These are phyloP conservation scores for Acrodontium crateriforme DNA, from an alignment of 2,329 filamentous ascomycete genomes.

Conservation along the genomic window DNA sequence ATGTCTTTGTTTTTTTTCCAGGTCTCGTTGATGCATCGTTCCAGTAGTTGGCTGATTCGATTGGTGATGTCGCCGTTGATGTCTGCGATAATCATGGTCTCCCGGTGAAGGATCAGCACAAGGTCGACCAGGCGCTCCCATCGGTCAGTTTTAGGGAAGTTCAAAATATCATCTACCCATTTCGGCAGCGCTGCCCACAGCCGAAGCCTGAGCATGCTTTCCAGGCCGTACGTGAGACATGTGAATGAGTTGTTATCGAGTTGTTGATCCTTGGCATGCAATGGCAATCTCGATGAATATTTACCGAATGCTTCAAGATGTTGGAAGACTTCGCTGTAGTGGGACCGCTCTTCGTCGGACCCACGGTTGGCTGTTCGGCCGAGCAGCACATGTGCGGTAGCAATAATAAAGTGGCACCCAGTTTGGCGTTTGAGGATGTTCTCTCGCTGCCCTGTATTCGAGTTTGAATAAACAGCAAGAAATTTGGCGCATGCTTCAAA, in stretches of 20 bases:
- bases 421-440: slow-evolving; percentile 43
- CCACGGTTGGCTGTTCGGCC: slow-evolving; percentile 36
- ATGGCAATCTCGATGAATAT: slow-evolving; percentile 32
- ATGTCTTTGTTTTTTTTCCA: slow-evolving; percentile 40
- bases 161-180: slow-evolving; percentile 38
- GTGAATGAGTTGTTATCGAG: slow-evolving; percentile 33
- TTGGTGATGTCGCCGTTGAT: slow-evolving; percentile 9
- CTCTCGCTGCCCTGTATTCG: slow-evolving; percentile 6
- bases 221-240: slow-evolving; percentile 65
- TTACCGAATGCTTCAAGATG: slow-evolving; percentile 47
- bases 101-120: slow-evolving; percentile 29
- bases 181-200: slow-evolving; percentile 51
- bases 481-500: slow-evolving; percentile 28
- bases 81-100: slow-evolving; percentile 14
- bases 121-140: slow-evolving; percentile 35
- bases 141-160: slow-evolving; percentile 18
- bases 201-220: slow-evolving; percentile 53
- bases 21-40: slow-evolving; percentile 57
- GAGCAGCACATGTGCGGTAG: slow-evolving; percentile 32
- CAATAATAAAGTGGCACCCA: slow-evolving; percentile 56
- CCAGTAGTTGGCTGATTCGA: slow-evolving; percentile 29
- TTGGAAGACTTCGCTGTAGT: no score
- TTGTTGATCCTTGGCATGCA: slow-evolving; percentile 22
- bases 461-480: slow-evolving; percentile 12
- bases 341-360: no score